Percentiles rank a stretch among this genome's conserved stretches.
Evolutionary conservation across 805 yeast species (phyloP).

Genomic region (Monosporozyma yasuniensis): DNA sequence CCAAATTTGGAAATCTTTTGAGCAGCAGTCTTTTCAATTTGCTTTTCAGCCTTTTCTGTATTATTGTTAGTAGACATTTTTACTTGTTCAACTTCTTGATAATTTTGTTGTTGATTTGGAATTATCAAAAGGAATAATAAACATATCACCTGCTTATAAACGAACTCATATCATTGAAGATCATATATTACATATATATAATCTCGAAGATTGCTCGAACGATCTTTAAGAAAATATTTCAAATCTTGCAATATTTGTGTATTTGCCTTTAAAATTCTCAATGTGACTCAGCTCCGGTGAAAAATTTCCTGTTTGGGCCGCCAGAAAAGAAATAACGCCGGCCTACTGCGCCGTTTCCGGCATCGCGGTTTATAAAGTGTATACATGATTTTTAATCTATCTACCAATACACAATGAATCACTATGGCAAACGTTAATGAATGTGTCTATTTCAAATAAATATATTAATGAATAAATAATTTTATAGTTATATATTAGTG

Average conservation of each 20-base stretch:
- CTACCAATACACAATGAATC: neutral
- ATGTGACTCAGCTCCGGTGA: neutral
- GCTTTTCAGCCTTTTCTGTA: slow-evolving; percentile 2
- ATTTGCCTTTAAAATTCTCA: neutral
- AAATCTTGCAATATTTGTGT: neutral
- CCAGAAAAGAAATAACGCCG: neutral
- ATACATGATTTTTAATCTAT: neutral
- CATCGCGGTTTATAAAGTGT: neutral
- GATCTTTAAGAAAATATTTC: neutral
- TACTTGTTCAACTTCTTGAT: neutral
- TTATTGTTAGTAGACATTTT: slow-evolving; percentile 1
- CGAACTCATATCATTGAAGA: neutral
- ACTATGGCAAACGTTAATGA: no score
- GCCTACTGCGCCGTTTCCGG: neutral
- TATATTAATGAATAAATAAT: no score
- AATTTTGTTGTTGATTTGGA: neutral
- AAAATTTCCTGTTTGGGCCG: neutral
- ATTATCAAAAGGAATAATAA: no score
- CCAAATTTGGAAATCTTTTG: slow-evolving; percentile 58
- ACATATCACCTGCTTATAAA: neutral
- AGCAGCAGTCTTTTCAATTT: slow-evolving; percentile 37
- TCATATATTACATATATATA: no score
- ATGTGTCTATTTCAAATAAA: no score
- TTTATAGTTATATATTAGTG: no score
- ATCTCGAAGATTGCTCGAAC: neutral